Percentiles rank a stretch among this genome's conserved stretches.
These are phyloP conservation scores for Globisporangium megalacanthum DNA, from an alignment of 352 stramenopile species.

Conservation along the genomic window DNA sequence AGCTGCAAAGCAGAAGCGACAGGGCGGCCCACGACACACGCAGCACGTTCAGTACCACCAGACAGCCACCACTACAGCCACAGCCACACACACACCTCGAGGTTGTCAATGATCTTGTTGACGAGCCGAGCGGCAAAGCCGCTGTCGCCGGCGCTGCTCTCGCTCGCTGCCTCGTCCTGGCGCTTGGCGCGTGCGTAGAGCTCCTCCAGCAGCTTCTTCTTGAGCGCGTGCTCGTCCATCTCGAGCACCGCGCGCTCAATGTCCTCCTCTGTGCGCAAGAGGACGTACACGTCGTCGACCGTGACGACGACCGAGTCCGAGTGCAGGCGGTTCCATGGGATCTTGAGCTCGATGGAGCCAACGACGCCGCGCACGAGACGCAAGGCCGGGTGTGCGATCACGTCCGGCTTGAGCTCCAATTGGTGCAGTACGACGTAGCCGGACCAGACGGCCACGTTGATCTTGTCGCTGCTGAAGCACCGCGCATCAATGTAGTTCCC, in stretches of 20 bases:
- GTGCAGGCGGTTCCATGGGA: constrained; percentile 86
- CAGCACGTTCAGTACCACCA: too few relatives aligned
- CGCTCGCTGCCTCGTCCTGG: constrained; percentile 28
- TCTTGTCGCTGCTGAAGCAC: constrained; percentile 88
- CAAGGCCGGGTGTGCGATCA: constrained; percentile 56
- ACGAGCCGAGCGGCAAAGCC: constrained; percentile 71
- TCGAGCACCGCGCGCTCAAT: constrained; percentile 68
- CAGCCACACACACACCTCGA: constrained; percentile 42
- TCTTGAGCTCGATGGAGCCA: constrained; percentile 86
- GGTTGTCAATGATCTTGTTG: constrained; percentile 89
- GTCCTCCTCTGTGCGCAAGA: constrained; percentile 76
- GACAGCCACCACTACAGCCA: too few relatives aligned
- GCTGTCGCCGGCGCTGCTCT: constrained; percentile 24
- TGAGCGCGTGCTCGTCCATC: constrained; percentile 77
- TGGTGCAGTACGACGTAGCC: constrained; percentile 81
- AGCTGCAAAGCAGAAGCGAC: constrained; percentile 30
- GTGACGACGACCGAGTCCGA: constrained; percentile 85
- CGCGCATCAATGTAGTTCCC: constrained; percentile 84
- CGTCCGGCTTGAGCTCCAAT: constrained; percentile 75
- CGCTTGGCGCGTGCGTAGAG: constrained; percentile 70
- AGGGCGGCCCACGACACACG: not conserved
- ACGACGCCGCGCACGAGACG: constrained; percentile 73
- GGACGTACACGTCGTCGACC: constrained; percentile 81
- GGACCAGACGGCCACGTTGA: constrained; percentile 84
- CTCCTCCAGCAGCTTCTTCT: constrained; percentile 81